Evolutionary conservation across 768 basidiomycete species (phyloP).

Genomic region (Leccinum imitatum): DNA sequence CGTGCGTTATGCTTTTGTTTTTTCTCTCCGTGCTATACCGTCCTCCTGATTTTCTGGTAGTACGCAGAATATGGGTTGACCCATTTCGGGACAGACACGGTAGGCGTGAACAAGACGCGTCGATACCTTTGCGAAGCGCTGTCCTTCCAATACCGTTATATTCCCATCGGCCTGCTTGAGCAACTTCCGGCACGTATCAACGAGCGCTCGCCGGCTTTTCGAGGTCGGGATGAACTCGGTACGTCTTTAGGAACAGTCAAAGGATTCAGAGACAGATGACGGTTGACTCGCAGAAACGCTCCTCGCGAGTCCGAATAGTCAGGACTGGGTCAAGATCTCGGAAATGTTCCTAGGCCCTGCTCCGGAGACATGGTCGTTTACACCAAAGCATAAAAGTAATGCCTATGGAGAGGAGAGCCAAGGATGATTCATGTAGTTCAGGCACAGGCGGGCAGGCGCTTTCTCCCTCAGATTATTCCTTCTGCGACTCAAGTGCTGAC

Average conservation of each 20-base stretch:
- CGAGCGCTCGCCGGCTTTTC: constrained; percentile 86
- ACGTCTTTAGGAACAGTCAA: constrained; percentile 26
- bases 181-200: constrained; percentile 78
- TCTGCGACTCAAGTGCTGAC: neutral
- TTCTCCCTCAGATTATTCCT: neutral
- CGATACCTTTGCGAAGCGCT: constrained; percentile 94
- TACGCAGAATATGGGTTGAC: constrained; percentile 85
- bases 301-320: constrained; percentile 72
- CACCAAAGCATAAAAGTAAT: constrained; percentile 95
- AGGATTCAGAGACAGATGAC: neutral
- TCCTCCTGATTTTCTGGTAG: constrained; percentile 37
- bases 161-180: constrained; percentile 92
- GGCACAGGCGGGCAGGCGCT: too few species aligned
- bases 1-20: constrained; percentile 39
- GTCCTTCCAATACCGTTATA: constrained; percentile 94
- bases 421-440: constrained; percentile 40
- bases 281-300: constrained; percentile 65
- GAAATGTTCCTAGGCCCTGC: constrained; percentile 93
- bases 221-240: constrained; percentile 88
- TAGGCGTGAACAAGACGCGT: constrained; percentile 87
- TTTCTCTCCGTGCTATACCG: neutral
- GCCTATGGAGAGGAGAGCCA: constrained; percentile 64
- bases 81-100: constrained; percentile 84
- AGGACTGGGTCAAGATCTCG: constrained; percentile 90
- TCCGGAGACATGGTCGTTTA: constrained; percentile 81